Evolutionary conservation across 2,329 filamentous ascomycete species (phyloP).

Genomic region (Colletotrichum cuscutae): DNA sequence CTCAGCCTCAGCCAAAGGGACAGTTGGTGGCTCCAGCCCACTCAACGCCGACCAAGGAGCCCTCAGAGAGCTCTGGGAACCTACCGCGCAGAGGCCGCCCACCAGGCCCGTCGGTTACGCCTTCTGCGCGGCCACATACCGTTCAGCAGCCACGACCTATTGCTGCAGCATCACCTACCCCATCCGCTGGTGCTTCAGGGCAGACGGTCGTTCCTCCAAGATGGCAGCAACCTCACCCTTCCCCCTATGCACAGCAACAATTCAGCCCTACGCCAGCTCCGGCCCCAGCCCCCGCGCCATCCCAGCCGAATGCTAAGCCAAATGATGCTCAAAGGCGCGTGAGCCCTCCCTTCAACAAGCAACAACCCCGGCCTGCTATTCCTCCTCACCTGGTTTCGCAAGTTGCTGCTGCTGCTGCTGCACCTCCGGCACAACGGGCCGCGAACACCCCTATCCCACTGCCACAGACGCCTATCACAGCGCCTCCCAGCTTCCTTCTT

Average conservation of each 20-base stretch:
- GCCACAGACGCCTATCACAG: conserved; percentile 47
- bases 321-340: conserved; percentile 43
- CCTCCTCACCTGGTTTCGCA: conserved; percentile 55
- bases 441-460: conserved; percentile 44
- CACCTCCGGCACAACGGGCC: conserved; percentile 42
- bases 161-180: conserved; percentile 33
- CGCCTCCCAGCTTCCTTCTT: conserved; percentile 41
- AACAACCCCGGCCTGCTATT: conserved; percentile 49
- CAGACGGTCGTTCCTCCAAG: conserved; percentile 42
- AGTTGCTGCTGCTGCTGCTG: conserved; percentile 43
- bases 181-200: conserved; percentile 20
- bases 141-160: conserved; percentile 38
- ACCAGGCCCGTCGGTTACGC: conserved; percentile 45
- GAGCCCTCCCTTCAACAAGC: conserved; percentile 42
- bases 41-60: conserved; percentile 41
- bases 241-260: conserved; percentile 40
- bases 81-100: conserved; percentile 42
- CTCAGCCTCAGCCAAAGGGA: conserved; percentile 48
- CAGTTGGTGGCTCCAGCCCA: conserved; percentile 49
- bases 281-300: conserved; percentile 36
- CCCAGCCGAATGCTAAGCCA: conserved; percentile 37
- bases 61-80: conserved; percentile 20
- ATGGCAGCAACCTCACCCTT: conserved; percentile 44
- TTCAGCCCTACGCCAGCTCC: conserved; percentile 38
- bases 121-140: conserved; percentile 46